Evolutionary conservation across 148 eudicot genomes (phyloP).

Genomic region (Rhododendron simsii): DNA sequence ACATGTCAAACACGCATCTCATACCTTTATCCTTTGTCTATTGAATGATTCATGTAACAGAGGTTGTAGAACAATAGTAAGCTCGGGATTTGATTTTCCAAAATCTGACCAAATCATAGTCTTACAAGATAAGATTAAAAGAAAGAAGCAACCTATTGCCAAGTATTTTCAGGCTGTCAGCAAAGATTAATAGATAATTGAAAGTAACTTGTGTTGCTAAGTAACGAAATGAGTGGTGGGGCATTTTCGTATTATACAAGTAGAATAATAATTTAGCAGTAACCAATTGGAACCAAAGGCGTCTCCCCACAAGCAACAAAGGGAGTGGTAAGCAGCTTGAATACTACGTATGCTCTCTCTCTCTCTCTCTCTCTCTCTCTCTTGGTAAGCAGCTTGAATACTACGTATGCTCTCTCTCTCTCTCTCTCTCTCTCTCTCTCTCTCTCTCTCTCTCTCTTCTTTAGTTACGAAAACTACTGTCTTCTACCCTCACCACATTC

Average conservation of each 20-base stretch:
- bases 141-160: not conserved
- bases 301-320: not conserved
- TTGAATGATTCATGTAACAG: not conserved
- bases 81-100: not conserved
- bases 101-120: not conserved
- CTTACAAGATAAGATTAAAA: not conserved
- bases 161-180: not conserved
- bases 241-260: not conserved
- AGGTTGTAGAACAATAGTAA: not conserved
- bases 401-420: too few species aligned
- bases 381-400: too few species aligned
- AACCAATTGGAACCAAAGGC: not conserved
- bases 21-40: not conserved
- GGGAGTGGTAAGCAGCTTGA: not conserved
- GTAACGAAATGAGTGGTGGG: not conserved
- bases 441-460: too few species aligned
- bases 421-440: too few species aligned
- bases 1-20: not conserved
- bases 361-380: not conserved
- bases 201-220: not conserved
- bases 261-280: not conserved
- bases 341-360: not conserved
- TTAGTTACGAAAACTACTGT: not conserved
- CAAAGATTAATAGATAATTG: not conserved
- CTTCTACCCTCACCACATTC: not conserved